Base-by-base conservation (phyloP, 176 grass and related monocot species). In the Rhynchospora pubera region DNA sequence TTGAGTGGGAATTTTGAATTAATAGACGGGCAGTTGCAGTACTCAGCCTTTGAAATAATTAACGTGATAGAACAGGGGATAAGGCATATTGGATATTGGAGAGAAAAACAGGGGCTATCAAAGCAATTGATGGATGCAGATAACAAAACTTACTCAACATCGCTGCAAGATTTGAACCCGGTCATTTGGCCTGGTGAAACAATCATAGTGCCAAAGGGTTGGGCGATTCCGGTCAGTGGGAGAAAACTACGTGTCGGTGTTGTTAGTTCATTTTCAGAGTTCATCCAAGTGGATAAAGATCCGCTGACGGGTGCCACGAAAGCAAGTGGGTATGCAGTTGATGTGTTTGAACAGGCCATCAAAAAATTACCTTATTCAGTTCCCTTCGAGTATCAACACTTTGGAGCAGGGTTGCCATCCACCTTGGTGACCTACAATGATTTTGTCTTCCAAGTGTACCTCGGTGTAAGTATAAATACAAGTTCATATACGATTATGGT, bases 61-160 rank as follows among this genome's bases (percentile, higher is more conserved):
- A 89, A 89, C 79, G 76, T 91, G 34, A 76, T 58, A 43, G 87
- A 87, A 28, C 46, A 16, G 64, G 65, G 62, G 15, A 50, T 51
- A 50, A 84, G 79, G 82, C 32, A 43, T 24, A 73, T 87, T 18
- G 85, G 85, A 18, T 89, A 78, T 79, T 92, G 90, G 90, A 87
- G 77, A 2, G 44, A 18, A 51, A 4, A 55, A 50, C 43, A 65
- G 48, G 90, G 85, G 4, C 13, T 92, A 34, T 87, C 79, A 42
- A 32, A n/a, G 11, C 80, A 80, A 74, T 83, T 79, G 76, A 23
- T 28, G 5, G 0, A 0, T 34, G 32, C 32, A 34, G 2, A 79
- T 58, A 62, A 55, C 52, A 55, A 55, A 15, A 55, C 12, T 55
- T 15, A 16, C 5, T 55, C 52, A 16, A 13, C 11, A 7, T 61